Percentiles rank a stretch among this genome's conserved stretches.
These are phyloP conservation scores for Aspergillus quadricinctus DNA, from an alignment of 2,329 filamentous ascomycete genomes.

Conservation along the genomic window DNA sequence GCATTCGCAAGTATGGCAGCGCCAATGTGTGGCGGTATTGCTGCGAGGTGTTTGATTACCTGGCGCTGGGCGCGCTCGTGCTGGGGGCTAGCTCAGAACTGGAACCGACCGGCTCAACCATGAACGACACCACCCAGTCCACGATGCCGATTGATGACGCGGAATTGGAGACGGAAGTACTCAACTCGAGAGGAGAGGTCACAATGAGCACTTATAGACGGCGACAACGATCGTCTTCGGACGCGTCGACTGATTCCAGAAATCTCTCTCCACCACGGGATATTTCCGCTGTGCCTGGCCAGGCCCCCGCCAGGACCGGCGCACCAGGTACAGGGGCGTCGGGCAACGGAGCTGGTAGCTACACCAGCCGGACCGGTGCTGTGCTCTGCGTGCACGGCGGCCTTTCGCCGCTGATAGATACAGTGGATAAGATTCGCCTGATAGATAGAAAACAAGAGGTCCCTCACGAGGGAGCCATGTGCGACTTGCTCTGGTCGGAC, in stretches of 20 bases:
- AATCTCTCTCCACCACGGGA: slow-evolving; percentile 39
- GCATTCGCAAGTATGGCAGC: slow-evolving; percentile 89
- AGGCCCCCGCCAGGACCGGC: slow-evolving; percentile 55
- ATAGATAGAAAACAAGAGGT: slow-evolving; percentile 98
- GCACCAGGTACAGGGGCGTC: slow-evolving; percentile 77
- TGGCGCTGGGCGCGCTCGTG: slow-evolving; percentile 83
- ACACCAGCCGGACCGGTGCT: slow-evolving; percentile 62
- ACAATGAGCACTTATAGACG: slow-evolving; percentile 53
- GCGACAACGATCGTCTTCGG: slow-evolving; percentile 28
- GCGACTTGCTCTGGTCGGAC: slow-evolving; percentile 95
- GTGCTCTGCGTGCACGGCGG: slow-evolving; percentile 96
- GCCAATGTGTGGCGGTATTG: slow-evolving; percentile 97
- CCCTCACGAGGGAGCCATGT: slow-evolving; percentile 98
- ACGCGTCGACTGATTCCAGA: slow-evolving; percentile 32
- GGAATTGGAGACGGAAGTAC: slow-evolving; percentile 87
- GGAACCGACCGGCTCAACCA: slow-evolving; percentile 53
- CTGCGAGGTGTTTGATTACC: slow-evolving; percentile 96
- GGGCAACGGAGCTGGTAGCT: slow-evolving; percentile 56
- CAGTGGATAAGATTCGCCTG: slow-evolving; percentile 89
- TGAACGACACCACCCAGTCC: slow-evolving; percentile 44
- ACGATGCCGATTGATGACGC: slow-evolving; percentile 56
- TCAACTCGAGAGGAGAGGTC: slow-evolving; percentile 76
- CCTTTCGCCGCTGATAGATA: slow-evolving; percentile 84
- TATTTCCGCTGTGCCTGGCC: slow-evolving; percentile 40
- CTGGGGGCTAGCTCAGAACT: slow-evolving; percentile 72